phyloP scores from a whole-genome alignment of 2,329 filamentous ascomycete genomes.

The Ambrosiella xylebori region DNA sequence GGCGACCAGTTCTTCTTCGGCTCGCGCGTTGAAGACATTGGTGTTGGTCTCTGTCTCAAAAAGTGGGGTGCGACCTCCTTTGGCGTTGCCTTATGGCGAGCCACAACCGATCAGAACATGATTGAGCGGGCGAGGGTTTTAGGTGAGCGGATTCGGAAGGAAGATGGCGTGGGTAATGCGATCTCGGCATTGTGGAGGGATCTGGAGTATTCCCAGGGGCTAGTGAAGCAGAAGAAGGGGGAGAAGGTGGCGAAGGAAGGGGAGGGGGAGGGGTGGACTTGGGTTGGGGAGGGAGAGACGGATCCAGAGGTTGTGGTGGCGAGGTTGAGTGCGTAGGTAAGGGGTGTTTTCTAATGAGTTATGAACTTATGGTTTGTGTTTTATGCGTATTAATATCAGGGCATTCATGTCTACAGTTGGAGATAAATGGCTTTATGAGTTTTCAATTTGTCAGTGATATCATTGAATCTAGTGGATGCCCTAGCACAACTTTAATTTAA shows the following conservation, averaged over 20 bases:
- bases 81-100: slow-evolving; percentile 76
- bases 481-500: no score
- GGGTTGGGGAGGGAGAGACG: slow-evolving; percentile 44
- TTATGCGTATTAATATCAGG: no score
- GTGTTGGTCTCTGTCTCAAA: slow-evolving; percentile 77
- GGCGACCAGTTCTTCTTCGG: slow-evolving; percentile 97
- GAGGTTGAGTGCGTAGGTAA: slow-evolving; percentile 17
- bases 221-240: slow-evolving; percentile 42
- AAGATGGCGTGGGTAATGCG: slow-evolving; percentile 76
- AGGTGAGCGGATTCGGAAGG: slow-evolving; percentile 77
- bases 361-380: no score
- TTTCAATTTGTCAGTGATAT: no score
- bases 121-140: slow-evolving; percentile 67
- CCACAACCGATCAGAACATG: slow-evolving; percentile 79
- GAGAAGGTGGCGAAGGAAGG: slow-evolving; percentile 31
- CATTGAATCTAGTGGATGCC: no score
- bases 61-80: slow-evolving; percentile 80
- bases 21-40: slow-evolving; percentile 72
- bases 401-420: no score
- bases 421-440: no score
- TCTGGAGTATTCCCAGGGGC: slow-evolving; percentile 73
- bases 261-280: slow-evolving; percentile 78
- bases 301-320: slow-evolving; percentile 27
- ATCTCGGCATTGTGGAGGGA: slow-evolving; percentile 91
- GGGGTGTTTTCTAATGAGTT: no score